phyloP scores from a whole-genome alignment of 371 early-diverging fungal species.

The Mucor indicus region DNA sequence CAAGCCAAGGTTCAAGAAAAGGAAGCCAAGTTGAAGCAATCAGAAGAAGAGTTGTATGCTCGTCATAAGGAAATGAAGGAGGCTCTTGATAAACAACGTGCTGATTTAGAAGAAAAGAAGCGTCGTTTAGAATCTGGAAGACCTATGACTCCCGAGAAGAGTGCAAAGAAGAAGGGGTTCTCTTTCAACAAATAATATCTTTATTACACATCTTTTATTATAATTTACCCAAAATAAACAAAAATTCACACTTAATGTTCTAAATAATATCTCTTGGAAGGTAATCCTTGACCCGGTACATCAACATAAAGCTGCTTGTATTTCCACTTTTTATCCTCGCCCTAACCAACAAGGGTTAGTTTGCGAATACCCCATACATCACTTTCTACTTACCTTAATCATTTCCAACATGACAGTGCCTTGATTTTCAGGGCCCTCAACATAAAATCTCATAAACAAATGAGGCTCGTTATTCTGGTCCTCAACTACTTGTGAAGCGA shows the following conservation, averaged over 20 bases:
- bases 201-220: too few species aligned
- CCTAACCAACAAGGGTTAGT: constrained; percentile 13
- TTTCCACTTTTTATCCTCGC: constrained; percentile 44
- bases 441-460: constrained; percentile 50
- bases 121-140: constrained; percentile 81
- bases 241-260: too few species aligned
- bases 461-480: constrained; percentile 39
- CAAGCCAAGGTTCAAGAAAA: constrained; percentile 98
- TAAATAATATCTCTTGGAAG: constrained; percentile 21
- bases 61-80: constrained; percentile 97
- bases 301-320: constrained; percentile 52
- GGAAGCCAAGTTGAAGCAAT: constrained; percentile 94
- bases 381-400: constrained; percentile 30
- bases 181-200: constrained; percentile 69
- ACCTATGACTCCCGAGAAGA: constrained; percentile 83
- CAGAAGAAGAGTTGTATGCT: constrained; percentile 95
- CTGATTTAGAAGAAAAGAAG: constrained; percentile 93
- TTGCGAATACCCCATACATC: too few species aligned
- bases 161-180: constrained; percentile 79
- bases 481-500: constrained; percentile 37
- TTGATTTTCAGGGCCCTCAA: constrained; percentile 45
- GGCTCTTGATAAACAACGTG: constrained; percentile 89
- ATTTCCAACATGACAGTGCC: constrained; percentile 50
- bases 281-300: constrained; percentile 42
- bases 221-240: too few species aligned